Percentiles rank a stretch among this genome's conserved stretches.
These are phyloP conservation scores for Talaromyces sp. DNA, from an alignment of 2,329 filamentous ascomycete species.

Conservation along the genomic window DNA sequence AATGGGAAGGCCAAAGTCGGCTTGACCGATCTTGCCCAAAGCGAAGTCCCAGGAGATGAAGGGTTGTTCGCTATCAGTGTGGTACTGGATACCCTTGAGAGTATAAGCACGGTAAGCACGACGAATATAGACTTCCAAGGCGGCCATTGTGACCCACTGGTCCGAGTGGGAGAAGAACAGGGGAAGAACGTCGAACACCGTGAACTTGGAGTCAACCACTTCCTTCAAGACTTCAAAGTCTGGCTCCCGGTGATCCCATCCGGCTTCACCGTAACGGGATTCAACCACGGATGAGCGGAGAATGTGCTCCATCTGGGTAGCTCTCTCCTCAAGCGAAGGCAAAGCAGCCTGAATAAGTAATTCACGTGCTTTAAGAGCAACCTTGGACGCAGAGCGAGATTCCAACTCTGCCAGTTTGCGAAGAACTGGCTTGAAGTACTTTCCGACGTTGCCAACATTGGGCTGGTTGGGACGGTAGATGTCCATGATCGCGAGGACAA, in stretches of 20 bases:
- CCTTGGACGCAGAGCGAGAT: slow-evolving; percentile 82
- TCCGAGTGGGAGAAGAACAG: slow-evolving; percentile 94
- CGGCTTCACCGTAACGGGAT: slow-evolving; percentile 94
- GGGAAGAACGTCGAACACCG: slow-evolving; percentile 91
- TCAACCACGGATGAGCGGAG: slow-evolving; percentile 91
- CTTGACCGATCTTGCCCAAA: slow-evolving; percentile 85
- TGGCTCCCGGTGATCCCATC: slow-evolving; percentile 93
- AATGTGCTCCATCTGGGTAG: slow-evolving; percentile 97
- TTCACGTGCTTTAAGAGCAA: slow-evolving; percentile 93
- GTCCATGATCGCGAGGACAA: slow-evolving; percentile 85
- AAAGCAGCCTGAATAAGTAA: slow-evolving; percentile 95
- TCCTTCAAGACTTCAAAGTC: slow-evolving; percentile 90
- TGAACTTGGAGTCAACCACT: slow-evolving; percentile 97
- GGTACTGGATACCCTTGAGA: slow-evolving; percentile 83
- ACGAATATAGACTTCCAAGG: slow-evolving; percentile 92
- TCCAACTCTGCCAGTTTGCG: slow-evolving; percentile 88
- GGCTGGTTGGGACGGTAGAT: slow-evolving; percentile 95
- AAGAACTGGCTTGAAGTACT: slow-evolving; percentile 77
- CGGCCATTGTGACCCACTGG: slow-evolving; percentile 87
- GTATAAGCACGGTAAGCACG: slow-evolving; percentile 96
- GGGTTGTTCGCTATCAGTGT: slow-evolving; percentile 66
- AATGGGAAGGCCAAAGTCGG: slow-evolving; percentile 79
- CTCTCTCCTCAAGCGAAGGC: slow-evolving; percentile 91
- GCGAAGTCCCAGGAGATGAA: slow-evolving; percentile 92
- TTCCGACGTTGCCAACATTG: slow-evolving; percentile 79